Base-by-base conservation (phyloP, 2,329 filamentous ascomycete genomes). In the Botrytis aclada region DNA sequence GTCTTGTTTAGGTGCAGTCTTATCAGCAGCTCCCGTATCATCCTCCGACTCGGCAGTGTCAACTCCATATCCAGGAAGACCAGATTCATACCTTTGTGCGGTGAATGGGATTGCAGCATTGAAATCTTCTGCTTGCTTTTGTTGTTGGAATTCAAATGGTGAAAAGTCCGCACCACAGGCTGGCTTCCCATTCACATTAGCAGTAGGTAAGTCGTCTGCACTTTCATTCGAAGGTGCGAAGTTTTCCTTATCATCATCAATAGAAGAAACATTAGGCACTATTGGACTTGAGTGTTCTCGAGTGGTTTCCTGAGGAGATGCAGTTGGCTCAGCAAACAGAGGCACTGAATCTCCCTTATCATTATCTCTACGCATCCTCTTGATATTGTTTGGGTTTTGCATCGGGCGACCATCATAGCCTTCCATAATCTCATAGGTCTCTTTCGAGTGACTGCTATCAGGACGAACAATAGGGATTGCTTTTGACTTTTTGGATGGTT, bases 401-500 rank as follows among this genome's bases (percentile, higher is more conserved):
- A 85, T 86, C 32, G 87, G 82, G 39, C 89, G 88, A 25, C 90
- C 90, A 74, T 90, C 86, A 4, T 87, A 85, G 74, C 89, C 88
- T 73, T 92, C 86, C 16, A 82, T 79, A 25, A 81, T 82, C 32
- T 83, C 79, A 45, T 80, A 81, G 41, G 80, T 79, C 66, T 82
- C 80, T 2, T 81, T 82, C 75, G 84, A 81, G 76, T 85, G 84
- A 73, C 75, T 83, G 77, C 85, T 89, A 73, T 89, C 85, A 1
- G 93, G 92, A 56, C 86, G 86, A 16, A 95, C 83, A 75, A 97
- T 97, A 0, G 94, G 92, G 71, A 97, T 88, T 16, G 94, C 94
- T 83, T 96, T 98, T 7, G 91, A 93, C 77, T 89, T 90, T 82
- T 92, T 94, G 0, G 83, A 81, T 10, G 90, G 87, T 78, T 92